A percentile compares a stretch with the other conserved stretches of the same genome.
Evolutionary conservation across 371 early-diverging fungal species (phyloP).

Genomic region (Apophysomyces sp.): DNA sequence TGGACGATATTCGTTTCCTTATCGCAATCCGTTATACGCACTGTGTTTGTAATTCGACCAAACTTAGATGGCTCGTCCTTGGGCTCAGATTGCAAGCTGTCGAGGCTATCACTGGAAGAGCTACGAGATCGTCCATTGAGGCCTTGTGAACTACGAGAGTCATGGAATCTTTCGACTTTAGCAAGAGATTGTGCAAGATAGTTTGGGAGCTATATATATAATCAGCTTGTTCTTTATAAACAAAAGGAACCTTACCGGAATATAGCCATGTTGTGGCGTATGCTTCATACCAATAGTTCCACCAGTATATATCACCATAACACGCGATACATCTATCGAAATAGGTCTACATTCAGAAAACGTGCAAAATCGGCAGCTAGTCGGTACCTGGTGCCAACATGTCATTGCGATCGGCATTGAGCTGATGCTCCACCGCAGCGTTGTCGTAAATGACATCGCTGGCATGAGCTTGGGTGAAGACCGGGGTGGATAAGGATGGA

Average conservation of each 20-base stretch:
- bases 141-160: conserved; percentile 42
- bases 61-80: conserved; percentile 6
- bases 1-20: conserved; percentile 18
- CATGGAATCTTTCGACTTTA: conserved; percentile 85
- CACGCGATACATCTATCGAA: conserved; percentile 71
- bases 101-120: conserved; percentile 28
- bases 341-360: not conserved
- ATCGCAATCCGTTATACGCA: conserved; percentile 22
- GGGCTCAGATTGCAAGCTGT: conserved; percentile 8
- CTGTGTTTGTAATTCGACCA: conserved; percentile 34
- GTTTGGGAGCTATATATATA: conserved; percentile 49
- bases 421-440: conserved; percentile 48
- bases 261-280: conserved; percentile 72
- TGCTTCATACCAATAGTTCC: conserved; percentile 97
- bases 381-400: conserved; percentile 50
- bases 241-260: conserved; percentile 52
- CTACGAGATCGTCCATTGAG: conserved; percentile 17
- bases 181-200: conserved; percentile 79
- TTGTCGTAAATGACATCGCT: conserved; percentile 32
- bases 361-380: not conserved
- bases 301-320: conserved; percentile 91
- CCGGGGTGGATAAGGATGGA: not conserved
- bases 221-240: not conserved
- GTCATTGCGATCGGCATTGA: conserved; percentile 47
- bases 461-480: conserved; percentile 3